Conservation (phyloP, 2,329 filamentous ascomycete genomes). For the Penicillium rolfsii region DNA sequence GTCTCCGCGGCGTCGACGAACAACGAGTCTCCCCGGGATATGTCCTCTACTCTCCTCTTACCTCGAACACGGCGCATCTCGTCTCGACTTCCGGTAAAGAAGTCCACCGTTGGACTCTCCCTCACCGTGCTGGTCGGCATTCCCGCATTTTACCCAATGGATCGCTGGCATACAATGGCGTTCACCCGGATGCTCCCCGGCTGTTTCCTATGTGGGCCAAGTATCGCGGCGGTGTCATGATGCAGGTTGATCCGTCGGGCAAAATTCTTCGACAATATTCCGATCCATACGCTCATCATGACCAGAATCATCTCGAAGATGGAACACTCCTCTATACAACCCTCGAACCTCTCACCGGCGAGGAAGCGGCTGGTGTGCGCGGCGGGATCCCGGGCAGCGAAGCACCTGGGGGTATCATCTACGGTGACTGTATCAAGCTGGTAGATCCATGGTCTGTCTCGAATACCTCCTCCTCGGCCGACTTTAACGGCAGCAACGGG, state of each 20-base stretch:
- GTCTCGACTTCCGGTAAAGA: constrained; percentile 48
- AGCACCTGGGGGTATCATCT: constrained; percentile 21
- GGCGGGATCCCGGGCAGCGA: constrained; percentile 50
- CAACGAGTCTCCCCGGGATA: constrained; percentile 46
- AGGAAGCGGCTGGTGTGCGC: constrained; percentile 42
- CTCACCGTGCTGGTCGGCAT: constrained; percentile 48
- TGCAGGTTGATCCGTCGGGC: constrained; percentile 44
- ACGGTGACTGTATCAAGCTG: constrained; percentile 51
- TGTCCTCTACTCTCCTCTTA: constrained; percentile 49
- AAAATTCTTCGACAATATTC: constrained; percentile 46
- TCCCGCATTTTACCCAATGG: constrained; percentile 51
- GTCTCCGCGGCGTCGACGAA: constrained; percentile 46
- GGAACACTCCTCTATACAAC: constrained; percentile 50
- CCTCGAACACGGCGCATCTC: constrained; percentile 45
- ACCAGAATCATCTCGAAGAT: constrained; percentile 51
- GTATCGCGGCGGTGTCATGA: constrained; percentile 53
- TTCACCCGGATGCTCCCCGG: constrained; percentile 43
- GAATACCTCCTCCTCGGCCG: constrained; percentile 24
- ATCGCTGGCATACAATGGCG: constrained; percentile 50
- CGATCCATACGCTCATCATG: constrained; percentile 51
- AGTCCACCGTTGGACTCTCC: constrained; percentile 50
- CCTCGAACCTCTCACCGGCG: constrained; percentile 44
- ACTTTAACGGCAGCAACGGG: constrained; percentile 24
- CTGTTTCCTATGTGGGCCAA: constrained; percentile 52
- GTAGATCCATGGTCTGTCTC: constrained; percentile 37